Conservation (phyloP, 169 alveolate genomes). For the Eimeria maxima region DNA sequence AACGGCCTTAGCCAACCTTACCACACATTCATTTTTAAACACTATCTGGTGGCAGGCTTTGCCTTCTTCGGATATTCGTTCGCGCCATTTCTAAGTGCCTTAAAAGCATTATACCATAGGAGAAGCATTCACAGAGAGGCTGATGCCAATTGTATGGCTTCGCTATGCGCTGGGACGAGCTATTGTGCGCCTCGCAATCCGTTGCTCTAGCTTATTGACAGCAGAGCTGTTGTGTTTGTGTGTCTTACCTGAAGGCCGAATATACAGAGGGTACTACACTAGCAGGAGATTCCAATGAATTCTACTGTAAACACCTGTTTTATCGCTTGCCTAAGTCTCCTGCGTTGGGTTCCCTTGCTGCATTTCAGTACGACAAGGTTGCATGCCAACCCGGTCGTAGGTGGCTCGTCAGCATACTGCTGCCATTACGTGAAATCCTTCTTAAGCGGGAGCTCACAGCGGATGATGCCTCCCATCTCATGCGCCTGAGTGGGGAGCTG, state of each 20-base stretch:
- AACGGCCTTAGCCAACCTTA: not conserved
- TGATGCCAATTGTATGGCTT: not conserved
- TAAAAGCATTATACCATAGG: not conserved
- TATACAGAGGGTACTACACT: not conserved
- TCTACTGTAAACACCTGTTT: not conserved
- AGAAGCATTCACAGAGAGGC: not conserved
- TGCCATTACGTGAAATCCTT: not conserved
- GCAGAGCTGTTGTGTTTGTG: not conserved
- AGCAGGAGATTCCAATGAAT: not conserved
- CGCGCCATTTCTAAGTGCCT: not conserved
- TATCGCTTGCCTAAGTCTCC: constrained; percentile 13
- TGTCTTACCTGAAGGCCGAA: not conserved
- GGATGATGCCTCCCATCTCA: not conserved
- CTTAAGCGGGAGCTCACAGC: not conserved
- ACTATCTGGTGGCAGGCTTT: not conserved
- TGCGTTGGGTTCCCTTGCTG: not conserved
- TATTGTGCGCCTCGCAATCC: not conserved
- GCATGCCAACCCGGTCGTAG: not conserved
- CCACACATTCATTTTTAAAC: not conserved
- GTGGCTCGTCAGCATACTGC: constrained; percentile 12
- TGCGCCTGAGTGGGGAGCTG: not conserved
- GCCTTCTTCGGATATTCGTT: not conserved
- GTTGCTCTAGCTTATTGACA: not conserved
- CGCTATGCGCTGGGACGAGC: not conserved
- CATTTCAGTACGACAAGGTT: not conserved